Evolutionary conservation across 768 basidiomycete genomes (phyloP).

Genomic region (Guyanaporus albipodus): DNA sequence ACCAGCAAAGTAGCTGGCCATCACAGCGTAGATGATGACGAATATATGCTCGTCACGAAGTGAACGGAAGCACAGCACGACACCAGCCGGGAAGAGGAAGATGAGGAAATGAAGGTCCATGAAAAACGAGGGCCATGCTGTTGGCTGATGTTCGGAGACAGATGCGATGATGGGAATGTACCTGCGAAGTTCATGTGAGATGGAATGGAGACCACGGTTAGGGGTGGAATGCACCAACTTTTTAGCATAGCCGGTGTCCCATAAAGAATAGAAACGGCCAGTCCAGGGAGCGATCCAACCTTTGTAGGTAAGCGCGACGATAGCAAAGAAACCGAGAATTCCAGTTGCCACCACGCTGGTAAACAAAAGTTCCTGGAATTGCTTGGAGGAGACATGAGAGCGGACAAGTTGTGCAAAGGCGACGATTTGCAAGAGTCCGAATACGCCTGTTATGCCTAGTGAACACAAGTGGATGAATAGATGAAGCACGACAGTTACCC

Average conservation of each 20-base stretch:
- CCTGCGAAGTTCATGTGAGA: conserved; percentile 36
- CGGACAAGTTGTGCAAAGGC: conserved; percentile 89
- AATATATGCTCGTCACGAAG: conserved; percentile 97
- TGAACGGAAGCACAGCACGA: conserved; percentile 89
- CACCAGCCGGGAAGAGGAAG: conserved; percentile 96
- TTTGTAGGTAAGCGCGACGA: conserved; percentile 82
- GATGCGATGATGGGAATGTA: conserved; percentile 98
- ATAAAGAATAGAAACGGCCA: conserved; percentile 98
- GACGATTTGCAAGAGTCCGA: conserved; percentile 93
- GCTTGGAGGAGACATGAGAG: conserved; percentile 84
- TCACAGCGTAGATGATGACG: conserved; percentile 94
- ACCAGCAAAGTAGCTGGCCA: conserved; percentile 97
- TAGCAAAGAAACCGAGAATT: conserved; percentile 63
- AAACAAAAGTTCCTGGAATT: conserved; percentile 82
- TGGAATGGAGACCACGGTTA: neutral
- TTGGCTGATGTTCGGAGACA: conserved; percentile 98
- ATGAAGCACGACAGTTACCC: conserved; percentile 43
- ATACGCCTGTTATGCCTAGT: conserved; percentile 61
- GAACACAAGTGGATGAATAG: neutral
- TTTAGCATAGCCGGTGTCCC: conserved; percentile 99
- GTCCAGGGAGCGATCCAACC: conserved; percentile 99
- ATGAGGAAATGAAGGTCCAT: conserved; percentile 99
- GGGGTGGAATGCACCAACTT: conserved; percentile 51
- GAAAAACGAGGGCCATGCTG: conserved; percentile 99
- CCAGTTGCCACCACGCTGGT: conserved; percentile 66